Conservation (phyloP, 495 filamentous ascomycete species). For the Cercophora scortea region DNA sequence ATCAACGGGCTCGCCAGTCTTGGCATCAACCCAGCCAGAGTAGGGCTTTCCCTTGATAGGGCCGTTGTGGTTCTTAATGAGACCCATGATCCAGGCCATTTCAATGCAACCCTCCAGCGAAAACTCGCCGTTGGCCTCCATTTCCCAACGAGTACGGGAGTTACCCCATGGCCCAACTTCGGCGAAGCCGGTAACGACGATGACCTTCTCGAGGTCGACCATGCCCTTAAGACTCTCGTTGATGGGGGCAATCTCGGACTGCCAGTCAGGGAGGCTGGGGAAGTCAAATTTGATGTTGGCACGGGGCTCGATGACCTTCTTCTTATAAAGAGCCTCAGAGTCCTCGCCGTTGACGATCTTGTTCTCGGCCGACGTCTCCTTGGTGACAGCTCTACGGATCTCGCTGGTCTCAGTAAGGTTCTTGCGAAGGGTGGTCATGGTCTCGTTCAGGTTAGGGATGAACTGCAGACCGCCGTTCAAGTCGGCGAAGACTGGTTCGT, state of each 20-base stretch:
- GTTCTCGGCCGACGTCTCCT: slow-evolving; percentile 94
- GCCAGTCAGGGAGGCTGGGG: slow-evolving; percentile 82
- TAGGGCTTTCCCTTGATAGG: slow-evolving; percentile 94
- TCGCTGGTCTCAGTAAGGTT: slow-evolving; percentile 92
- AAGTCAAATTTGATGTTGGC: slow-evolving; percentile 98
- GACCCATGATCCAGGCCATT: slow-evolving; percentile 99
- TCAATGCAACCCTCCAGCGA: slow-evolving; percentile 97
- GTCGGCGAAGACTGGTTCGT: slow-evolving; percentile 92
- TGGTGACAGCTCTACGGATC: slow-evolving; percentile 84
- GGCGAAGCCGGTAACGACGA: slow-evolving; percentile 93
- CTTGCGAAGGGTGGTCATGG: slow-evolving; percentile 84
- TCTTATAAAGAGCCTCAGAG: slow-evolving; percentile 88
- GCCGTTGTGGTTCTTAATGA: slow-evolving; percentile 98
- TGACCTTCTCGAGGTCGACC: slow-evolving; percentile 96
- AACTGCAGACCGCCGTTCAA: slow-evolving; percentile 96
- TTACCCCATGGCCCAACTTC: slow-evolving; percentile 98
- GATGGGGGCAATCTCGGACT: slow-evolving; percentile 80
- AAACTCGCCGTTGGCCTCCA: slow-evolving; percentile 95
- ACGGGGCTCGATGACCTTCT: slow-evolving; percentile 83
- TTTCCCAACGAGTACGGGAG: slow-evolving; percentile 95
- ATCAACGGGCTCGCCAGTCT: slow-evolving; percentile 89
- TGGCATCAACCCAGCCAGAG: slow-evolving; percentile 93
- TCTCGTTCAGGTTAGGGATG: slow-evolving; percentile 91
- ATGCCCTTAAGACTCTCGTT: slow-evolving; percentile 87
- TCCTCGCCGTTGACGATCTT: slow-evolving; percentile 94